phyloP scores from a whole-genome alignment of 1,139 yeast genomes.

The Yamadazyma oceani region DNA sequence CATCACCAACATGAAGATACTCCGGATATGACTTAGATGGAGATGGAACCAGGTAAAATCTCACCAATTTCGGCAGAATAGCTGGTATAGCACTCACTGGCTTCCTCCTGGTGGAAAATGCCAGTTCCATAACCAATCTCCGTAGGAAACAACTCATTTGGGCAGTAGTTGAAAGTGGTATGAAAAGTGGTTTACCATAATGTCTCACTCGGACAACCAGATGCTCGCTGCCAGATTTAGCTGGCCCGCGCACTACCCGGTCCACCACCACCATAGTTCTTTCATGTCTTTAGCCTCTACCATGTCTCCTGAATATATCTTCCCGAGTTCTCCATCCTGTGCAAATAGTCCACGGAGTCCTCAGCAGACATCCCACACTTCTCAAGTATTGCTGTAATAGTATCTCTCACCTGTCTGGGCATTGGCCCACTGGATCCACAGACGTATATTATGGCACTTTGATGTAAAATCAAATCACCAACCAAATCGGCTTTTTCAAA shows the following conservation, averaged over 20 bases:
- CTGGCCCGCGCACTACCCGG: too few species aligned
- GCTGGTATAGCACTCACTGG: too few species aligned
- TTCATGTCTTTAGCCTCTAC: too few species aligned
- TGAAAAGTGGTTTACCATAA: too few species aligned
- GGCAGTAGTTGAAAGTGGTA: too few species aligned
- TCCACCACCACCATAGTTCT: too few species aligned
- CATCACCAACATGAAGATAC: conserved; percentile 48
- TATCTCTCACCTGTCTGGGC: conserved; percentile 88
- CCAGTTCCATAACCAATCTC: too few species aligned
- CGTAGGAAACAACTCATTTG: too few species aligned
- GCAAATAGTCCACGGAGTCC: conserved; percentile 51
- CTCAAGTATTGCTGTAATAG: conserved; percentile 61
- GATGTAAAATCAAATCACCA: conserved; percentile 52
- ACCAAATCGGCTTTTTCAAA: conserved; percentile 50
- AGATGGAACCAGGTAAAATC: not conserved
- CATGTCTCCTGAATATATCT: conserved; percentile 91
- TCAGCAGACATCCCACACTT: conserved; percentile 42
- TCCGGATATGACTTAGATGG: conserved; percentile 21
- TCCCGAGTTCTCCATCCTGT: conserved; percentile 61
- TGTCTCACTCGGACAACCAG: too few species aligned
- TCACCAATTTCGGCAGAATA: not conserved
- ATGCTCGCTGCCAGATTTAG: too few species aligned
- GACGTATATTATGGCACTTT: conserved; percentile 62
- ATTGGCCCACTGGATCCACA: conserved; percentile 95
- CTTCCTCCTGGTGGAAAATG: too few species aligned